Evolutionary conservation across 1,139 yeast genomes (phyloP), one percentile per base, ranked within the genome.

Genomic region (Hyphopichia wangnamkhiaoensis): DNA sequence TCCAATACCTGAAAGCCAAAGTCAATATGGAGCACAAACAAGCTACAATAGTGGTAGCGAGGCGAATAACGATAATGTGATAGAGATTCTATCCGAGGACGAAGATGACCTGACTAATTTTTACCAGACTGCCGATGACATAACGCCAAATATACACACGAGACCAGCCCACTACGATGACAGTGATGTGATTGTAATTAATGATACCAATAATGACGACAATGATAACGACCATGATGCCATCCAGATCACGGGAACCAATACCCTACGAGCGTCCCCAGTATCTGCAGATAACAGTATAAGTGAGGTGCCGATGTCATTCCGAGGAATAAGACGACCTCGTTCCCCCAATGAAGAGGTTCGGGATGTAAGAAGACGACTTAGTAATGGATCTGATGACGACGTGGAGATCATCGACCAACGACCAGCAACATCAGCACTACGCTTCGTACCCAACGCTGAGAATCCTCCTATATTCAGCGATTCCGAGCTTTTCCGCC

Each of bases 191-290:
- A 30, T 33, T 17, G 44, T 39, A 25, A 41, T 49, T 9, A 29
- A 29, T 29, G 31, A 39, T 9, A 47, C 53, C 14, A 50, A 45
- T 21, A 38, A 25, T 21, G 41, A 30, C 5, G 40, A 31, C 8
- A 28, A 29, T 28, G 42, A 42, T 28, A 42, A 42, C 21, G 56
- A 50, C 18, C 59, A 56, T 25, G 28, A 30, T 19, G 38, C 30
- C 24, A 13, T 35, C 6, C 44, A 48, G 33, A 54, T 55, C 36
- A 53, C 55, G 3, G 58, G 60, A 9, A 38, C 49, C 9, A 46
- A 47, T 34, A 25, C 39, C 2, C 15, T 35, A 28, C 35, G 3
- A 16, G 13, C 7, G 13, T 33, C 27, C 14, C n/a, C 23, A 15
- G n/a, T 15, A 3, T 13, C n/a, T 16, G 20, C 16, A 5, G 12